Conservation (phyloP, 305 asterid species). For the Solanum hybrid region DNA sequence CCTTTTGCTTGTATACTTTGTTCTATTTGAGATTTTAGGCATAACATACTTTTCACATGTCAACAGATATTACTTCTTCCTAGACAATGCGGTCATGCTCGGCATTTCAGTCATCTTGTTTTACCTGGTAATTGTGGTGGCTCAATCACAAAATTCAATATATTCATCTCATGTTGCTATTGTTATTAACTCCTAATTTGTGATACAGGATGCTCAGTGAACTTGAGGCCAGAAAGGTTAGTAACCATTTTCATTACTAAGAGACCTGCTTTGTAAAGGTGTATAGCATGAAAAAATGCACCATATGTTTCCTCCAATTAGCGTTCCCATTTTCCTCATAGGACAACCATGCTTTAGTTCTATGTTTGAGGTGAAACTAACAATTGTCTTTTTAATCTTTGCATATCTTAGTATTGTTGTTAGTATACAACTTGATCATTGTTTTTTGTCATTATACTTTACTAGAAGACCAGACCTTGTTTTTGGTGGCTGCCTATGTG, state of each 20-base stretch:
- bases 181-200: not conserved
- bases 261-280: not conserved
- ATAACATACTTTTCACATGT: not conserved
- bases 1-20: not conserved
- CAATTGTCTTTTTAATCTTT: not conserved
- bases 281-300: not conserved
- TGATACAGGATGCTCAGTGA: conserved; percentile 37
- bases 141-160: not conserved
- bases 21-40: not conserved
- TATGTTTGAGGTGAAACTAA: not conserved
- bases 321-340: not conserved
- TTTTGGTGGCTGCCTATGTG: not conserved
- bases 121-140: conserved; percentile 33
- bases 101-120: conserved; percentile 30
- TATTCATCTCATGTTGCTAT: not conserved
- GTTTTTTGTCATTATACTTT: not conserved
- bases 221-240: conserved; percentile 43
- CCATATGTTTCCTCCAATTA: not conserved
- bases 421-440: not conserved
- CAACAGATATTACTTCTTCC: conserved; percentile 39
- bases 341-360: not conserved
- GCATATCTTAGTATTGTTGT: not conserved
- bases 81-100: conserved; percentile 28
- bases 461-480: not conserved
- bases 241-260: conserved; percentile 8